A percentile compares a stretch with the other conserved stretches of the same genome.
Conservation (phyloP, 2,329 filamentous ascomycete species). For the Xylaria hypoxylon region DNA sequence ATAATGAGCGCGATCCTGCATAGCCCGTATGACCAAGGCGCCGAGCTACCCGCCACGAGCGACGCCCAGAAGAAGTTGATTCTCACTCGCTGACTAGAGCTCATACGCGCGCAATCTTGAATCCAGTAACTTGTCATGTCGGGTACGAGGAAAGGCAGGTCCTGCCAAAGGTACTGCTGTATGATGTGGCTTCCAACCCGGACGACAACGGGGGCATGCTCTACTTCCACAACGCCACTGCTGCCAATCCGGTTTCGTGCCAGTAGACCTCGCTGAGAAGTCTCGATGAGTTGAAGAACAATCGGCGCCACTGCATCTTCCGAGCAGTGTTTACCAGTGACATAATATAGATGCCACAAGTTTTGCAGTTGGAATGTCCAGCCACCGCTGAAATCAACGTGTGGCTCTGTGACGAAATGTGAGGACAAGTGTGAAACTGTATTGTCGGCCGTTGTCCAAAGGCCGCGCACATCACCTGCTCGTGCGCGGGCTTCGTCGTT, state of each 20-base stretch:
- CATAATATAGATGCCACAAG: slow-evolving; percentile 44
- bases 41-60: slow-evolving; percentile 38
- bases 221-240: slow-evolving; percentile 31
- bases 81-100: slow-evolving; percentile 39
- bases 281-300: slow-evolving; percentile 41
- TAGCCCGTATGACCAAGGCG: slow-evolving; percentile 39
- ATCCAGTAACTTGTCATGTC: slow-evolving; percentile 42
- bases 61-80: slow-evolving; percentile 40
- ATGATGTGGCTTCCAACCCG: slow-evolving; percentile 32
- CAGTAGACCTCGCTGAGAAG: slow-evolving; percentile 38
- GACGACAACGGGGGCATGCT: slow-evolving; percentile 37
- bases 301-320: slow-evolving; percentile 36
- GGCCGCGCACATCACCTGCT: slow-evolving; percentile 37
- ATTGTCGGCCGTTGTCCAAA: slow-evolving; percentile 39
- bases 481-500: slow-evolving; percentile 39
- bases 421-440: slow-evolving; percentile 42
- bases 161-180: slow-evolving; percentile 40
- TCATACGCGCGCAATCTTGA: slow-evolving; percentile 43
- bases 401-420: slow-evolving; percentile 41
- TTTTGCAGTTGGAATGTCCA: slow-evolving; percentile 43
- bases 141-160: slow-evolving; percentile 41
- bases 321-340: slow-evolving; percentile 37
- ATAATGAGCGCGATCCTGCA: slow-evolving; percentile 41
- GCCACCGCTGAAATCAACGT: slow-evolving; percentile 40
- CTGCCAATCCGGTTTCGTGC: slow-evolving; percentile 30